Conservation (phyloP, 805 yeast genomes). For the Pichia ethanolica region DNA sequence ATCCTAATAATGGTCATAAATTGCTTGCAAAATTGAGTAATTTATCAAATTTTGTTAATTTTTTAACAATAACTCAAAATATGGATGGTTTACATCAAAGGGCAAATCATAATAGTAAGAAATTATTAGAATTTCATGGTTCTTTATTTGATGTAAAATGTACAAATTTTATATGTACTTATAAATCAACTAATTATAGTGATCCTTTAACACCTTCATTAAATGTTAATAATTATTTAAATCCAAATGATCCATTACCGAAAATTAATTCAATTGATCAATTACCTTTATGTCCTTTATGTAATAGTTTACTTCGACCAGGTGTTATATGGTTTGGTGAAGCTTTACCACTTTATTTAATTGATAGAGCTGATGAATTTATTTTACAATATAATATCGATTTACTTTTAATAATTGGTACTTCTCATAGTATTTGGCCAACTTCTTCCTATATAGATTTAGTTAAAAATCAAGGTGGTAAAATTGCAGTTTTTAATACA, state of each 20-base stretch:
- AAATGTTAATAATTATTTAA: constrained; percentile 9
- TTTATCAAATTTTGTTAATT: constrained; percentile 23
- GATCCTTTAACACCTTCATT: constrained; percentile 48
- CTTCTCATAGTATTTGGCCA: constrained; percentile 84
- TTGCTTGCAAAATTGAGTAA: constrained; percentile 60
- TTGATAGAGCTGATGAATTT: constrained; percentile 67
- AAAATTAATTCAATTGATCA: constrained; percentile 37
- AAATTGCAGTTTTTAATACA: constrained; percentile 77
- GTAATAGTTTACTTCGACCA: constrained; percentile 69
- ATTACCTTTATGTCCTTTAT: constrained; percentile 72
- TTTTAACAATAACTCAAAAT: constrained; percentile 73
- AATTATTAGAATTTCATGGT: constrained; percentile 73
- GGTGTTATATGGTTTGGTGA: constrained; percentile 98
- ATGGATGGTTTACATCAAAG: constrained; percentile 69
- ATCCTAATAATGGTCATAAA: constrained; percentile 68
- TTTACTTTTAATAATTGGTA: constrained; percentile 74
- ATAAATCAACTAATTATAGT: constrained; percentile 36
- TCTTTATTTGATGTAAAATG: constrained; percentile 66
- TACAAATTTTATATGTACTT: constrained; percentile 68
- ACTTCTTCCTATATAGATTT: constrained; percentile 87
- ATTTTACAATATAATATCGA: constrained; percentile 53
- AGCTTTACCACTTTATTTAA: constrained; percentile 54
- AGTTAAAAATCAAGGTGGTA: constrained; percentile 65
- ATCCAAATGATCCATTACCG: constrained; percentile 17
- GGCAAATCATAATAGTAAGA: constrained; percentile 49